Conservation (phyloP, 106 monocot species). For the Acanthochlamys bracteata region DNA sequence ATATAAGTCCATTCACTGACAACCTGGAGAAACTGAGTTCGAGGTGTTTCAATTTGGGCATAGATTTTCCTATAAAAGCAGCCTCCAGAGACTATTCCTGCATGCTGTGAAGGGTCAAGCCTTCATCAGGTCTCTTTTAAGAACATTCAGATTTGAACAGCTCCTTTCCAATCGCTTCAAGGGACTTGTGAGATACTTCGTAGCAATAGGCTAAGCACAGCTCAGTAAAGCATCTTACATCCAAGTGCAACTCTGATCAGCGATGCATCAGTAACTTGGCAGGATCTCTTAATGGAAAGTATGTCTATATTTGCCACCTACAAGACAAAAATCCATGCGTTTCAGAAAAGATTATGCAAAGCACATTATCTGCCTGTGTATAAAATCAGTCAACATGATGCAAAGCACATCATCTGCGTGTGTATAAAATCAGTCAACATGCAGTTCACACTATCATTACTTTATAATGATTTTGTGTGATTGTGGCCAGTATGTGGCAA, state of each 20-base stretch:
- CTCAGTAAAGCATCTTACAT: conserved; percentile 55
- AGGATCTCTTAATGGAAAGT: conserved; percentile 63
- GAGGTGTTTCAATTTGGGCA: conserved; percentile 71
- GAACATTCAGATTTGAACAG: conserved; percentile 50
- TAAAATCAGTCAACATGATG: too few relatives aligned
- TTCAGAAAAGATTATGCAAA: too few relatives aligned
- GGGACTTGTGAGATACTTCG: conserved; percentile 68
- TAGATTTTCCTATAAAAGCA: conserved; percentile 41
- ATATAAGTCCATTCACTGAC: conserved; percentile 29
- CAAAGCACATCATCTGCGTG: too few relatives aligned
- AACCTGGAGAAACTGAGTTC: conserved; percentile 84
- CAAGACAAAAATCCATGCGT: too few relatives aligned
- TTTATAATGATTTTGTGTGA: too few relatives aligned
- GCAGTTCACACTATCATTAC: too few relatives aligned
- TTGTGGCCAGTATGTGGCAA: too few relatives aligned
- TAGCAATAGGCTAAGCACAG: conserved; percentile 82
- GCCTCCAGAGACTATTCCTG: conserved; percentile 82
- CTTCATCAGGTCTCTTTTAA: conserved; percentile 83
- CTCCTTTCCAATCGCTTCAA: conserved; percentile 60
- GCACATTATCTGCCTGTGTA: too few relatives aligned
- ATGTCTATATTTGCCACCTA: conserved; percentile 59
- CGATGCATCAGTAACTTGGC: conserved; percentile 50
- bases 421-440: too few relatives aligned
- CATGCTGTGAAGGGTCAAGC: conserved; percentile 90
- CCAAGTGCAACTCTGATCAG: conserved; percentile 41